Base-by-base conservation (phyloP, 1,284 basidiomycete species). In the Cutaneotrichosporon sp. region DNA sequence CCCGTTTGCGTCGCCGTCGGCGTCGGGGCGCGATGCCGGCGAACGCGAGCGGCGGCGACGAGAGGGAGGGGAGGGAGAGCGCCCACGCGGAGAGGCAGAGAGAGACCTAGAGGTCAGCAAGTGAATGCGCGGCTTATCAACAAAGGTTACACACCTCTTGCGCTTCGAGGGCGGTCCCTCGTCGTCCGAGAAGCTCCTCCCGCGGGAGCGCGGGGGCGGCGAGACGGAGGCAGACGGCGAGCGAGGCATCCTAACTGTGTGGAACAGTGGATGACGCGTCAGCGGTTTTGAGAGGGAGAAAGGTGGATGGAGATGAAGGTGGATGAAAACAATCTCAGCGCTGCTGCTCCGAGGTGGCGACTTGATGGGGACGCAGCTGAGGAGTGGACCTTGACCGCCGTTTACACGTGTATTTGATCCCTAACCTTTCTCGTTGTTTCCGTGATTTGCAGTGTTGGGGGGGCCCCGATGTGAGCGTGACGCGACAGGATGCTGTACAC, bases 1-100 rank as follows among this genome's bases (percentile, higher is more conserved):
- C 18, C 76, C 75, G 61, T 84, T 84, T 58, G 84, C 80, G 29
- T 55, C 61, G 14, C 62, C 65, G 31, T 22, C 50, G 11, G 47
- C 47, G 22, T 59, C 58, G 1, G 58, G 58, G 6, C 59, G 61
- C 14, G 54, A 43, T 9, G 50, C 54, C 6, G 73, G 73, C 4
- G 76, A 78, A n/a, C 66, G 64, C 2, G 76, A 77, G 0, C 77
- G 69, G 9, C 76, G 70, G 20, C 80, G 71, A 43, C 72, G 75
- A 1, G 69, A 50, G 1, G 79, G 79, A 31, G 80, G 80, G 0
- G 79, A 81, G 10, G 72, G 52, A 10, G 77, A 73, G 7, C 79
- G 71, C 20, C 72, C 74, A 27, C 72, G 72, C 27, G 76, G 74
- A 14, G 66, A 65, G n/a, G 72, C 75, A 1, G 78, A 78, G 3